Base-by-base conservation (phyloP, 805 yeast genomes). In the Candida pseudoglaebosa region DNA sequence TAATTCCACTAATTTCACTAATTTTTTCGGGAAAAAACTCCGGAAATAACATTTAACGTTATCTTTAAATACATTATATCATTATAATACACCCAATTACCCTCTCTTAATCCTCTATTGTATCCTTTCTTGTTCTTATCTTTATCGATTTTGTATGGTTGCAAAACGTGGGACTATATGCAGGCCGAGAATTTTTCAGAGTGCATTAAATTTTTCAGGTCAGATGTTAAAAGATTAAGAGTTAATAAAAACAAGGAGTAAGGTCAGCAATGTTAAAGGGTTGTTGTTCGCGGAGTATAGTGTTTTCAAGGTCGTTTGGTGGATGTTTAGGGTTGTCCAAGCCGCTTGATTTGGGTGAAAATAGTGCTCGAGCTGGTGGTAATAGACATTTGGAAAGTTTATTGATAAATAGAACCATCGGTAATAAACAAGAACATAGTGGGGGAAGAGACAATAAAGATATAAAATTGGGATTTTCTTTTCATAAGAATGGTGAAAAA, bases 341-440 rank as follows among this genome's bases (percentile, higher is more conserved):
- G 19, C 35, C 35, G 35, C 12, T 32, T 6, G 35, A 32, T 32
- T 32, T 32, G 8, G 16, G 16, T 17, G 35, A 32, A 32, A 8
- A 16, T 21, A n/a, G 24, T 12, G 19, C 16, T 7, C 9, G 35
- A 5, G 24, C 24, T 13, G 22, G 26, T 32, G 24, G 7, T 4
- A 19, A 8, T 21, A 16, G 19, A 20, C 35, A 22, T 6, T 32
- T 32, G 6, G 35, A 32, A 7, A 20, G 14, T 21, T 32, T 32
- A 24, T 19, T 32, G 9, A 17, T 16, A 6, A 32, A 9, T 13
- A 10, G 32, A n/a, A 28, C 7, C 32, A 13, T 13, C 12, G 15
- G 32, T 12, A 13, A 28, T 13, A 28, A 28, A n/a, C 8, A 22
- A 8, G 12, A 22, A 24, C 16, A 24, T 9, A 16, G 19, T 15